Base-by-base conservation (phyloP, 805 yeast genomes). In the Kodamaea laetipori region DNA sequence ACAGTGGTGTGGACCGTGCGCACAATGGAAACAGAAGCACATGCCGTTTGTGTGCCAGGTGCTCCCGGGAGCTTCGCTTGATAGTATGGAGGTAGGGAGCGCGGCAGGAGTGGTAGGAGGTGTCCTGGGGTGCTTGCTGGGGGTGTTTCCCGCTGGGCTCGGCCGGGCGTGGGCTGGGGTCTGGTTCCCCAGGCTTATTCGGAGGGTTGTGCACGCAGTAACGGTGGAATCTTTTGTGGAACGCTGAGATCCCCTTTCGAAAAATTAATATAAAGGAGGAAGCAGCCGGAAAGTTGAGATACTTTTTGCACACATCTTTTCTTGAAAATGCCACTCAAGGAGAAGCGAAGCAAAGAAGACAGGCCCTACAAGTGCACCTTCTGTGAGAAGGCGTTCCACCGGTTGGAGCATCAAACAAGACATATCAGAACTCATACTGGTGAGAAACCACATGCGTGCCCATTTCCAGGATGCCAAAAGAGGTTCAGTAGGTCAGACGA, bases 341-440 rank as follows among this genome's bases (percentile, higher is more conserved):
- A 47, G 28, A 47, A 48, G 23, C 42, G 43, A 32, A 30, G 27
- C 28, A 49, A 46, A 19, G 52, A 49, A 17, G 52, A 46, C 7
- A 28, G 45, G 47, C 90, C 90, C 1, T 84, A 82, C 63, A 80
- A 82, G 48, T 84, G 92, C 57, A 84, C 89, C 3, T 72, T 82
- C 57, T 84, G 92, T 58, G 78, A 78, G 30, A 81, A 84, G 61
- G 88, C 87, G 0, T 84, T 84, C 58, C 88, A 83, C 57, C 69
- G 92, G 45, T 61, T 84, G 33, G 92, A 84, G 55, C 92, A 84
- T 61, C 89, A 83, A 57, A 83, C 90, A 6, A 73, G 92, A 55
- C 92, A 84, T 55, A 82, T 84, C 46, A 69, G 90, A 55, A 84
- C 90, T 9, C 92, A 84, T 56, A 84, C 92, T 0, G 92, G 92